These are phyloP conservation scores for Amanita molliuscula DNA, from an alignment of 768 basidiomycete species.

Conservation along the genomic window DNA sequence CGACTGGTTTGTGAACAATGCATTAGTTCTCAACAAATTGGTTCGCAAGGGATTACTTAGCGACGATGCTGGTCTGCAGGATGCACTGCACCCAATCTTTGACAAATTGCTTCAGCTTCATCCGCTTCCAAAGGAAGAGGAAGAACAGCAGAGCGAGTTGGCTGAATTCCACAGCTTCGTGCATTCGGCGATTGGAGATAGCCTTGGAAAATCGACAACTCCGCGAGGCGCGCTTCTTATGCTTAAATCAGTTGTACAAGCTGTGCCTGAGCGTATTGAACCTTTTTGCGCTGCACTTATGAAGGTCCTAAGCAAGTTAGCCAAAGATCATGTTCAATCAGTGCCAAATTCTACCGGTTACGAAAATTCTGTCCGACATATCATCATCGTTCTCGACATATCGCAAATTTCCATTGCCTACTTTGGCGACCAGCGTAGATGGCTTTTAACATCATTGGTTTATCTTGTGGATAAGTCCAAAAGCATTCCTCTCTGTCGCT, in stretches of 20 bases:
- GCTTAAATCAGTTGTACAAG: conserved; percentile 75
- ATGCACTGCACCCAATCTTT: conserved; percentile 73
- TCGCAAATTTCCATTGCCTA: conserved; percentile 71
- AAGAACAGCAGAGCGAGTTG: conserved; percentile 62
- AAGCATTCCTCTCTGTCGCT: conserved; percentile 66
- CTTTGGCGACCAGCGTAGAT: conserved; percentile 80
- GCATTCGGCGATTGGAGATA: conserved; percentile 65
- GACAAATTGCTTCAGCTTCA: conserved; percentile 69
- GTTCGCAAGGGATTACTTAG: conserved; percentile 79
- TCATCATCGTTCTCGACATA: conserved; percentile 79
- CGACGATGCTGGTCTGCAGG: conserved; percentile 73
- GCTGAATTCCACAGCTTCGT: conserved; percentile 74
- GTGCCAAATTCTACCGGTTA: conserved; percentile 35
- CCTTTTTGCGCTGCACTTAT: conserved; percentile 65
- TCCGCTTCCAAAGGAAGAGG: conserved; percentile 71
- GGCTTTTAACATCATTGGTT: conserved; percentile 66
- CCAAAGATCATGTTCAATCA: conserved; percentile 77
- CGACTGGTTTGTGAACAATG: conserved; percentile 70
- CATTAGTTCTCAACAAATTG: conserved; percentile 65
- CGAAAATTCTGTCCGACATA: conserved; percentile 52
- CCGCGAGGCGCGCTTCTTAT: conserved; percentile 78
- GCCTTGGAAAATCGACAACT: conserved; percentile 60
- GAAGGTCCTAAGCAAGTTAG: conserved; percentile 75
- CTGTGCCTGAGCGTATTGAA: conserved; percentile 77
- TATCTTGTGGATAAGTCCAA: conserved; percentile 87